A percentile compares a stretch with the other conserved stretches of the same genome.
phyloP scores from a whole-genome alignment of 129 eudicot species.

The Saposhnikovia divaricata region DNA sequence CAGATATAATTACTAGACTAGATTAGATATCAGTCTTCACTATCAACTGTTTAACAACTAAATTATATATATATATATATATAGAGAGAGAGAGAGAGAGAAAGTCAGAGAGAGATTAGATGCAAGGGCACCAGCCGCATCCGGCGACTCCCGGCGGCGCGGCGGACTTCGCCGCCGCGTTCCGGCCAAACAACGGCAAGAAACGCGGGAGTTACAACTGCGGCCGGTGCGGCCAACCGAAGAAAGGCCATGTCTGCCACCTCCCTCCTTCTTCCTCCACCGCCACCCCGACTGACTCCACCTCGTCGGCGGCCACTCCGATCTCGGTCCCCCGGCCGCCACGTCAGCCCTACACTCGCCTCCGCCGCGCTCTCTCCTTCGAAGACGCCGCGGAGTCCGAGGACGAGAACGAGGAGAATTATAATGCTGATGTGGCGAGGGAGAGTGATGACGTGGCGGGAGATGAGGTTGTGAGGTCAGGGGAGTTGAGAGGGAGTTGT shows the following conservation, averaged over 20 bases:
- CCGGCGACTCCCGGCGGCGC: conserved; percentile 44
- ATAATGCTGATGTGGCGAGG: conserved; percentile 2
- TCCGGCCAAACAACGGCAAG: conserved; percentile 47
- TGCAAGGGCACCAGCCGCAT: conserved; percentile 60
- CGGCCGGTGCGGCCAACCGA: conserved; percentile 89
- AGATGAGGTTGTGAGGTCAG: conserved; percentile 15
- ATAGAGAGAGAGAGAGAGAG: not conserved
- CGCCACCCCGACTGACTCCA: conserved; percentile 24
- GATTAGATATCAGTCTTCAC: not conserved
- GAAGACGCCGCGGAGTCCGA: conserved; percentile 41
- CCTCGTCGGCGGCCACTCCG: conserved; percentile 21
- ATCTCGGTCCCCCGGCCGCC: conserved; percentile 21
- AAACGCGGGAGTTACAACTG: conserved; percentile 85
- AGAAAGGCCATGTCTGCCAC: conserved; percentile 68
- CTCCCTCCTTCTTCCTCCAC: conserved; percentile 26
- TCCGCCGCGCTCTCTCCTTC: conserved; percentile 64
- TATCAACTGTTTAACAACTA: not conserved
- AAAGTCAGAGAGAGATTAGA: not conserved
- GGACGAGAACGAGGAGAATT: conserved; percentile 13
- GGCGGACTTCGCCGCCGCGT: conserved; percentile 38
- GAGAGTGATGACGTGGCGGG: conserved; percentile 12
- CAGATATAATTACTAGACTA: not conserved
- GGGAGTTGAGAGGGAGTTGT: conserved; percentile 39
- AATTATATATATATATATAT: not conserved
- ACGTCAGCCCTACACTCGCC: conserved; percentile 26